Conservation (phyloP, 495 filamentous ascomycete species). For the Glutinoglossum americanum region DNA sequence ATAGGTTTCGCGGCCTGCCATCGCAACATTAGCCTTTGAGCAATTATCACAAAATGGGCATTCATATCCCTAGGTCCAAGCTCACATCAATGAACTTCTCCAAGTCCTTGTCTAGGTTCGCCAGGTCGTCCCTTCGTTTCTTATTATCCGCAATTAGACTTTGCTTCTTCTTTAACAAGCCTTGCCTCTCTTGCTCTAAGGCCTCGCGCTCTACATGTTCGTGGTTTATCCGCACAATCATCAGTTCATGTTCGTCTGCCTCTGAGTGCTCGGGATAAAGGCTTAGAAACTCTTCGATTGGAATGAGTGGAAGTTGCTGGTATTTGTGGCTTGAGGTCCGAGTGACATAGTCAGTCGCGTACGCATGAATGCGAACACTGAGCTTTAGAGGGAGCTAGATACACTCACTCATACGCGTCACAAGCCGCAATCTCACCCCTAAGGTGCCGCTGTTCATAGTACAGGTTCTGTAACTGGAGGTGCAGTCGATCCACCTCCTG, state of each 20-base stretch:
- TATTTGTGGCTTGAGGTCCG: slow-evolving; percentile 45
- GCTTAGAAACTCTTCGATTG: slow-evolving; percentile 60
- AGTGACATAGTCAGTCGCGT: neutral
- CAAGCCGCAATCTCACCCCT: slow-evolving; percentile 79
- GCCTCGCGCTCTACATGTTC: slow-evolving; percentile 71
- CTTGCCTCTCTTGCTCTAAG: slow-evolving; percentile 69
- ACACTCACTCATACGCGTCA: slow-evolving; percentile 71
- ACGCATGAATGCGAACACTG: slow-evolving; percentile 4
- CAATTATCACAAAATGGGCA: slow-evolving; percentile 13
- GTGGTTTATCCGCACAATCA: slow-evolving; percentile 81
- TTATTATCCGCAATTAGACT: slow-evolving; percentile 84
- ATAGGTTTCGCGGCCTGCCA: slow-evolving; percentile 62
- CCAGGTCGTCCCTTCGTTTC: slow-evolving; percentile 80
- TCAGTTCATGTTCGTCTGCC: slow-evolving; percentile 52
- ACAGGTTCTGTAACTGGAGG: slow-evolving; percentile 82
- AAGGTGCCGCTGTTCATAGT: slow-evolving; percentile 86
- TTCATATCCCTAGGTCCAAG: slow-evolving; percentile 1
- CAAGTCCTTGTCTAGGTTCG: slow-evolving; percentile 66
- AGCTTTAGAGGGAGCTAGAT: neutral
- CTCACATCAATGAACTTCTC: slow-evolving; percentile 67
- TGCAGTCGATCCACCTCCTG: slow-evolving; percentile 83
- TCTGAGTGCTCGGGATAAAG: slow-evolving; percentile 53
- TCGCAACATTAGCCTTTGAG: neutral
- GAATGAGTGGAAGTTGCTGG: slow-evolving; percentile 60
- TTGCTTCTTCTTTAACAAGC: slow-evolving; percentile 75